These are phyloP conservation scores for Xylaria arbuscula DNA, from an alignment of 2,329 filamentous ascomycete species.

Conservation along the genomic window DNA sequence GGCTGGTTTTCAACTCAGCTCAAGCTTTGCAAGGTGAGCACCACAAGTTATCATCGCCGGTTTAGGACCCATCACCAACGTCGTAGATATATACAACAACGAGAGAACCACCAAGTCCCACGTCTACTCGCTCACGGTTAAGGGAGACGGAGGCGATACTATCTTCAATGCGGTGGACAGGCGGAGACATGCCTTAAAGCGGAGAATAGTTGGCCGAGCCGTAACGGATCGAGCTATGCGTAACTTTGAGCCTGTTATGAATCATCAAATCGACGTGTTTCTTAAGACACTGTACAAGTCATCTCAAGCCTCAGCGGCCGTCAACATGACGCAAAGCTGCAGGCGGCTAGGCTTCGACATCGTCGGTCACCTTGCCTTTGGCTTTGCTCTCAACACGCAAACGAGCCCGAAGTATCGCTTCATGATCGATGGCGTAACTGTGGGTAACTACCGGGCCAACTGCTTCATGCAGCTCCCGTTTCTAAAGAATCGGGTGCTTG, in stretches of 20 bases:
- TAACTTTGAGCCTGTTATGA: neutral
- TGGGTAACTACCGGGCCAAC: slow-evolving; percentile 6
- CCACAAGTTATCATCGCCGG: neutral
- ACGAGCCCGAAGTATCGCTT: slow-evolving; percentile 16
- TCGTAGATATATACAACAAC: slow-evolving; percentile 36
- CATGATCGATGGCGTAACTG: neutral
- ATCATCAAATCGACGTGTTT: neutral
- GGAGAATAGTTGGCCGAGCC: neutral
- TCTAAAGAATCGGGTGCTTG: neutral
- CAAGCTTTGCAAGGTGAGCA: slow-evolving; percentile 1
- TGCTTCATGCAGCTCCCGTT: slow-evolving; percentile 9
- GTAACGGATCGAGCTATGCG: neutral
- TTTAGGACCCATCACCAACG: no score
- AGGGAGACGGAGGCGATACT: neutral
- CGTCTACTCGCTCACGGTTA: slow-evolving; percentile 24
- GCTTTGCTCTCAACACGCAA: slow-evolving; percentile 29
- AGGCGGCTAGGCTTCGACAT: slow-evolving; percentile 30
- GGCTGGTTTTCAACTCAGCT: neutral
- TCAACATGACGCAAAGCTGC: slow-evolving; percentile 29
- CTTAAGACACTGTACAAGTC: neutral
- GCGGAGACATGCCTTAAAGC: neutral
- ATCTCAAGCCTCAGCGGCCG: slow-evolving; percentile 3
- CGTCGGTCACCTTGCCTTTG: slow-evolving; percentile 35
- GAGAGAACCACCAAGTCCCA: slow-evolving; percentile 32
- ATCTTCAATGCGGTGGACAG: slow-evolving; percentile 7